Percentiles rank a stretch among this genome's conserved stretches.
Conservation (phyloP, 2,329 filamentous ascomycete species). For the Ophiostoma triangulosporum region DNA sequence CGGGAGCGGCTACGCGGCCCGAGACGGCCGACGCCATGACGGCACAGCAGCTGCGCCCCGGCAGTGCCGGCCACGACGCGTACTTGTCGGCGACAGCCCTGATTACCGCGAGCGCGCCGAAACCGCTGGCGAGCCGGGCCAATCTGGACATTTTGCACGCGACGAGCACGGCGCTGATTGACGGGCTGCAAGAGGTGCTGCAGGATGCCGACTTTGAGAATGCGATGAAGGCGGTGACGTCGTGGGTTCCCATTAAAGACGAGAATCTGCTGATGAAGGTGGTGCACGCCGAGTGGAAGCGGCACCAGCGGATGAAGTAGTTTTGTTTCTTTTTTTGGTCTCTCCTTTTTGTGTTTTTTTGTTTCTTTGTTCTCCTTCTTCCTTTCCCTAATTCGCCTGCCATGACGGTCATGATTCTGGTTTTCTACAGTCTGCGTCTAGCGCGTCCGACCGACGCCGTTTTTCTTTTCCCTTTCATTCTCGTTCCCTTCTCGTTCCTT, state of each 20-base stretch:
- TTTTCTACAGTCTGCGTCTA: too few relatives aligned
- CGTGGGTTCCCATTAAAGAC: slow-evolving; percentile 86
- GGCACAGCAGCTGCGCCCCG: too few relatives aligned
- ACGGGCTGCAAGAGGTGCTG: slow-evolving; percentile 77
- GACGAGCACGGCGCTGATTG: slow-evolving; percentile 76
- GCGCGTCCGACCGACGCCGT: too few relatives aligned
- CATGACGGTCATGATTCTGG: background rate
- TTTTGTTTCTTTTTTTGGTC: background rate
- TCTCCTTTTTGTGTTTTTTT: background rate
- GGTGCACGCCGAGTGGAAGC: slow-evolving; percentile 74
- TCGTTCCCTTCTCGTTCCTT: too few relatives aligned
- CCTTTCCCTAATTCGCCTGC: background rate
- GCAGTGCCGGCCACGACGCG: too few relatives aligned
- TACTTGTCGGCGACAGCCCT: slow-evolving; percentile 5
- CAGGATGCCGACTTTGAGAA: slow-evolving; percentile 94
- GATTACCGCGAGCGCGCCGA: slow-evolving; percentile 16
- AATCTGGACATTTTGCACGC: slow-evolving; percentile 75
- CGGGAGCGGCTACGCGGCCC: background rate
- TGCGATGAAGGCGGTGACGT: slow-evolving; percentile 91
- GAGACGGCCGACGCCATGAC: background rate
- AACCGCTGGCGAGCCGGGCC: slow-evolving; percentile 33
- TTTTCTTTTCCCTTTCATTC: too few relatives aligned
- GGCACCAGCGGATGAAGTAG: slow-evolving; percentile 25
- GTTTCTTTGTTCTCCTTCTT: background rate
- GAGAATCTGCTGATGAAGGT: slow-evolving; percentile 89